Base-by-base conservation (phyloP, 1,139 yeast species). In the Cylindricascospora bacillispora region DNA sequence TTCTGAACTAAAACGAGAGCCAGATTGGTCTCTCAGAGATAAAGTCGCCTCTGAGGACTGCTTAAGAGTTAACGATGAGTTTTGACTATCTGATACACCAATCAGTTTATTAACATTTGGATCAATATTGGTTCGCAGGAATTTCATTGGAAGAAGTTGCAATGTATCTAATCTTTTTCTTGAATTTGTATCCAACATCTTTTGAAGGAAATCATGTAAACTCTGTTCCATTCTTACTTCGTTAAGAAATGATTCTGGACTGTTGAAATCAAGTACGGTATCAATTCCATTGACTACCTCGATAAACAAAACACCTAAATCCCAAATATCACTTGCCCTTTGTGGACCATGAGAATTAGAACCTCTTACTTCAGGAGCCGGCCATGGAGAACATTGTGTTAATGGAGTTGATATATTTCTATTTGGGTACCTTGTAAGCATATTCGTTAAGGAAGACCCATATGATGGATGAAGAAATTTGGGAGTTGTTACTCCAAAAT, bases 301-400 rank as follows among this genome's bases (percentile, higher is more conserved):
- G 16, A 81, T 59, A 43, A 89, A 76, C 4, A 81, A 55, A 0
- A 81, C 82, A 3, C 95, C 98, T 29, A 86, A 59, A 44, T 81
- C 80, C 95, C 95, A 89, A 4, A 92, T 77, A 56, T 92, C 98
- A 0, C 95, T 75, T 48, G 83, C 82, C 26, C 82, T 62, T 34
- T 77, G 80, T 7, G 78, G 76, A 26, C 62, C 52, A 12, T 54
- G 42, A 23, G 52, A 59, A 10, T 58, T 56, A 0, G 52, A 47
- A 25, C 60, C 57, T 4, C 54, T 47, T 11, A 78, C 45, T 48
- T 85, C 95, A 0, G 97, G 95, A 0, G 95, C 89, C 7, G 56
- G 57, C 95, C 95, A 85, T 0, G 48, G 33, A 30, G 44, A 41
- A n/a, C 37, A 35, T 0, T 43, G 44, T 2, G 49, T 26, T 1